phyloP scores from a whole-genome alignment of 163 green algal genomes.

The Scenedesmus sp. region DNA sequence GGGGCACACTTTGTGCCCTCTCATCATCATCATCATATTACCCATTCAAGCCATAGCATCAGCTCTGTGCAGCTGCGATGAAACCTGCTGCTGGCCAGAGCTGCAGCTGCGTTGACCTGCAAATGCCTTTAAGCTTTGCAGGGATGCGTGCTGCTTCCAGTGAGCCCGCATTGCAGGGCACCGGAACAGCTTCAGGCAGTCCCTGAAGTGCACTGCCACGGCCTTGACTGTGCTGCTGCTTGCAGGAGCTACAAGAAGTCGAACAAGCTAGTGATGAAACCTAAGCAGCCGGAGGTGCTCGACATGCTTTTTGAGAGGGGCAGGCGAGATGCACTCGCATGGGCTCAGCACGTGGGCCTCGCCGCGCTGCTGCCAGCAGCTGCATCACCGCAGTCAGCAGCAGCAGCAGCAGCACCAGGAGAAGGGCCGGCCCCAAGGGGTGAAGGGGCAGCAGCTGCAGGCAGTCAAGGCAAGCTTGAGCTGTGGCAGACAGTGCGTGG shows the following conservation, averaged over 20 bases:
- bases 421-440: not conserved
- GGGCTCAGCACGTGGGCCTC: slow-evolving; percentile 28
- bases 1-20: too few species aligned
- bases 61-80: too few species aligned
- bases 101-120: not conserved
- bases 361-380: not conserved
- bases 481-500: not conserved
- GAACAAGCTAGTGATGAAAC: slow-evolving; percentile 36
- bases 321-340: slow-evolving; percentile 28
- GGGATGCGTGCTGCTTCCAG: too few species aligned
- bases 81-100: too few species aligned
- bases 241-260: slow-evolving; percentile 38
- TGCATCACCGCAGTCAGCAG: not conserved
- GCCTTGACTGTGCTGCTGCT: not conserved
- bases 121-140: not conserved
- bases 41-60: too few species aligned
- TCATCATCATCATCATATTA: too few species aligned
- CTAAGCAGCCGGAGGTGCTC: slow-evolving; percentile 25
- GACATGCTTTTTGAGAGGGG: slow-evolving; percentile 54
- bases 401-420: not conserved
- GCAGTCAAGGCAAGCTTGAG: not conserved
- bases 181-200: too few species aligned
- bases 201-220: too few species aligned
- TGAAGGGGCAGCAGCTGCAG: not conserved
- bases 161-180: too few species aligned